A percentile compares a stretch with the other conserved stretches of the same genome.
phyloP scores from a whole-genome alignment of 306 rosid species.

The Lathyrus aphaca region DNA sequence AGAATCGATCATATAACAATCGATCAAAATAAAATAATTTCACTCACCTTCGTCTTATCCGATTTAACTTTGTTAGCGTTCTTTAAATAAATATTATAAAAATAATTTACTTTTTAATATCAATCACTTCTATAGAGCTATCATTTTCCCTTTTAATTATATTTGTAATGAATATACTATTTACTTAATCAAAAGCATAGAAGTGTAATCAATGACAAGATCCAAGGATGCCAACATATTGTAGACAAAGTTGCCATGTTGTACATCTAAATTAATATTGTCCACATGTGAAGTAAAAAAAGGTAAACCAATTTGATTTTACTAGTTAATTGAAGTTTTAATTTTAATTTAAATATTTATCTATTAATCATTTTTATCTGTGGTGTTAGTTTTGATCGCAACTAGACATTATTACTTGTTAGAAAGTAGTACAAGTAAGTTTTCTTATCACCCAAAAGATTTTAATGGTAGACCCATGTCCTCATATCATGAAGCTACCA shows the following conservation, averaged over 20 bases:
- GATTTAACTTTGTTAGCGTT: not conserved
- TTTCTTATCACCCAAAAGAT: not conserved
- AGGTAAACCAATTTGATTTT: not conserved
- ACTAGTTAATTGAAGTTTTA: not conserved
- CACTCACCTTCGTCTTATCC: conserved; percentile 38
- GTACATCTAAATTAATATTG: conserved; percentile 42
- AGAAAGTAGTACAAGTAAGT: conserved; percentile 15
- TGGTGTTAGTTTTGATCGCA: conserved; percentile 44
- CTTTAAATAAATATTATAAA: not conserved
- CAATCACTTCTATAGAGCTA: conserved; percentile 15
- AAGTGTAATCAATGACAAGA: conserved; percentile 48
- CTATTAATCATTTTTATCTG: conserved; percentile 23
- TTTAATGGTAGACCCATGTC: conserved; percentile 51
- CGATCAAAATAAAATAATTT: conserved; percentile 5
- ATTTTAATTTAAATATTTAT: not conserved
- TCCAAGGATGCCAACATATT: conserved; percentile 53
- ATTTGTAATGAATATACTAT: conserved; percentile 40
- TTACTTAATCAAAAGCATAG: conserved; percentile 38
- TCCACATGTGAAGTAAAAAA: conserved; percentile 54
- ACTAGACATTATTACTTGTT: conserved; percentile 6
- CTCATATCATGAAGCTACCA: conserved; percentile 63
- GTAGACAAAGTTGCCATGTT: conserved; percentile 47
- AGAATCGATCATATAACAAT: no score
- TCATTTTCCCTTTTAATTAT: not conserved
- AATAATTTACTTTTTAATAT: not conserved